A percentile compares a stretch with the other conserved stretches of the same genome.
Evolutionary conservation across 2,329 filamentous ascomycete genomes (phyloP).

Genomic region (Botryosphaeria dothidea): DNA sequence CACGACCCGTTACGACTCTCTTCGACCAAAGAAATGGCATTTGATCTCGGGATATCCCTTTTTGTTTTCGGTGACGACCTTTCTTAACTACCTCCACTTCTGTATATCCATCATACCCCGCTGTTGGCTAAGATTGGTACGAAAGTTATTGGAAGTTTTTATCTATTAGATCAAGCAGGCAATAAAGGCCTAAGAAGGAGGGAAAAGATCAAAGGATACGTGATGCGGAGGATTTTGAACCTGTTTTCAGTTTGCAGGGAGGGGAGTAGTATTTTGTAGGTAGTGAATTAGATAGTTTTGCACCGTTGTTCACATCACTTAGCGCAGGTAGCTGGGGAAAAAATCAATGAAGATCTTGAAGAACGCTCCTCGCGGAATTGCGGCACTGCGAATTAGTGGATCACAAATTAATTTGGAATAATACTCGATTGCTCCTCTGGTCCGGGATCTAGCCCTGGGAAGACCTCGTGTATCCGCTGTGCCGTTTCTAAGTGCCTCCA

Average conservation of each 20-base stretch:
- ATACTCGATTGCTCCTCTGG: too few species aligned
- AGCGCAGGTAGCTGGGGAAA: slow-evolving; percentile 12
- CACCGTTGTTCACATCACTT: background rate
- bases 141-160: background rate
- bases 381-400: background rate
- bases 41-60: background rate
- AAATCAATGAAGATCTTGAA: background rate
- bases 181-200: background rate
- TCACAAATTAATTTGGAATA: background rate
- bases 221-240: background rate
- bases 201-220: background rate
- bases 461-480: too few species aligned
- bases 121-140: slow-evolving; percentile 4
- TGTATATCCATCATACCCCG: slow-evolving; percentile 13
- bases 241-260: background rate
- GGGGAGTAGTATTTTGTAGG: slow-evolving; percentile 1
- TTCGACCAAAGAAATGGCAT: slow-evolving; percentile 7
- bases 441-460: too few species aligned
- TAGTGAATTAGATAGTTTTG: background rate
- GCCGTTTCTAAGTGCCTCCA: too few species aligned
- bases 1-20: slow-evolving; percentile 16
- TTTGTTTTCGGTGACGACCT: slow-evolving; percentile 2
- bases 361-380: background rate
- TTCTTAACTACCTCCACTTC: slow-evolving; percentile 2
- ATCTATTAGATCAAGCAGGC: slow-evolving; percentile 5